phyloP scores from a whole-genome alignment of 1,284 basidiomycete species.

The Irpex sp. region DNA sequence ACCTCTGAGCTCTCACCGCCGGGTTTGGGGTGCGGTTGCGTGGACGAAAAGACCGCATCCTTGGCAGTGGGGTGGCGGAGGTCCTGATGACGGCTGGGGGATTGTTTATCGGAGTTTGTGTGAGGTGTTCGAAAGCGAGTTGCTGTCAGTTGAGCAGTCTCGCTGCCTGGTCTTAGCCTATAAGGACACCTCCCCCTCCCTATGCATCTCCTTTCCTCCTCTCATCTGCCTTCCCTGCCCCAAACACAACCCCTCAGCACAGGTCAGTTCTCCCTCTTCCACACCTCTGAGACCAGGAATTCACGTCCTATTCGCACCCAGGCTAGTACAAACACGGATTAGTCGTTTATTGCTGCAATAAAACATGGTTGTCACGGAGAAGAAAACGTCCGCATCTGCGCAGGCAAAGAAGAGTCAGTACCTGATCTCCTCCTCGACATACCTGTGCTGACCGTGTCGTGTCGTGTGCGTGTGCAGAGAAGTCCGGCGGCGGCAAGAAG shows the following conservation, averaged over 20 bases:
- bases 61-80: constrained; percentile 15
- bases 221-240: constrained; percentile 14
- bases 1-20: too few relatives aligned
- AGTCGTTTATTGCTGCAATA: constrained; percentile 11
- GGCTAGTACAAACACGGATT: constrained; percentile 16
- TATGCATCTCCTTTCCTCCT: constrained; percentile 23
- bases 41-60: background rate
- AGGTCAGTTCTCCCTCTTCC: constrained; percentile 6
- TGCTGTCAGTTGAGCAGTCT: constrained; percentile 21
- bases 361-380: background rate
- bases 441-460: constrained; percentile 8
- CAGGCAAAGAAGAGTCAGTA: constrained; percentile 22
- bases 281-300: background rate
- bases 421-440: background rate
- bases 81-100: constrained; percentile 18
- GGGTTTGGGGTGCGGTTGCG: too few relatives aligned
- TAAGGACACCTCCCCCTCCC: constrained; percentile 23
- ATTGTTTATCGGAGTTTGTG: constrained; percentile 20
- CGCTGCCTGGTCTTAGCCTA: constrained; percentile 17
- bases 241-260: constrained; percentile 13
- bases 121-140: constrained; percentile 20
- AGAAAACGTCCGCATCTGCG: constrained; percentile 11
- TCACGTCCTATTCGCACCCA: background rate
- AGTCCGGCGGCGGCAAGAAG: constrained; percentile 34
- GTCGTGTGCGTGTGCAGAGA: constrained; percentile 9